A percentile compares a stretch with the other conserved stretches of the same genome.
These are phyloP conservation scores for Lentinula aciculospora DNA, from an alignment of 768 basidiomycete species.

Conservation along the genomic window DNA sequence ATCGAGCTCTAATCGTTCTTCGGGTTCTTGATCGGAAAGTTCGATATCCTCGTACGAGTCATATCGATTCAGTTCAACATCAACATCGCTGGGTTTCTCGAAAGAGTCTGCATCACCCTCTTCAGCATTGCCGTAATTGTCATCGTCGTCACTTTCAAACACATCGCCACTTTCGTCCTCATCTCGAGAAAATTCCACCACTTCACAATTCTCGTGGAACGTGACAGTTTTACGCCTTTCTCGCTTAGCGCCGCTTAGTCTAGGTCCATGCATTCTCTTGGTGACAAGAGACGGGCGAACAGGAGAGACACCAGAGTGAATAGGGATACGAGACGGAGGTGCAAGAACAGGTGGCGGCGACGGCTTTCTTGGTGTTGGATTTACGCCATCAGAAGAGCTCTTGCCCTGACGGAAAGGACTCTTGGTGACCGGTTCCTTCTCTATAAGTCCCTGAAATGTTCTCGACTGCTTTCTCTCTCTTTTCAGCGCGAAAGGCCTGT, in stretches of 20 bases:
- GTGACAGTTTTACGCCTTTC: slow-evolving; percentile 73
- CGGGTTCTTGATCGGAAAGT: slow-evolving; percentile 32
- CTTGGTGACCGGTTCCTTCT: slow-evolving; percentile 76
- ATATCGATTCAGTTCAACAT: slow-evolving; percentile 20
- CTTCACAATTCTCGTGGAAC: slow-evolving; percentile 76
- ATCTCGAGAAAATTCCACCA: slow-evolving; percentile 72
- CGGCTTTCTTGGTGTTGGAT: slow-evolving; percentile 1
- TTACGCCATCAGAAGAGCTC: background rate
- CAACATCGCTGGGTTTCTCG: slow-evolving; percentile 26
- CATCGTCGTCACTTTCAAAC: slow-evolving; percentile 21
- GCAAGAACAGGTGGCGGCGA: slow-evolving; percentile 4
- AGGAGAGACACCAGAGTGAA: slow-evolving; percentile 35
- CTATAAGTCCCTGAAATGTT: slow-evolving; percentile 64
- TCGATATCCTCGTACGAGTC: slow-evolving; percentile 40
- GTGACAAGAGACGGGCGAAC: slow-evolving; percentile 66
- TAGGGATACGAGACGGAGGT: slow-evolving; percentile 6
- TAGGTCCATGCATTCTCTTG: slow-evolving; percentile 71
- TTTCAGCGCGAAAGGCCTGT: slow-evolving; percentile 65
- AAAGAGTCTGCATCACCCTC: slow-evolving; percentile 40
- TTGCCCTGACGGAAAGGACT: slow-evolving; percentile 61
- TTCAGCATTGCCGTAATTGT: slow-evolving; percentile 20
- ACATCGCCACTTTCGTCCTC: slow-evolving; percentile 30
- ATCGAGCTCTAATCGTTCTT: slow-evolving; percentile 28
- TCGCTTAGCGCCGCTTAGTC: slow-evolving; percentile 45
- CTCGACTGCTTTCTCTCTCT: slow-evolving; percentile 72